Evolutionary conservation across 2,329 filamentous ascomycete species (phyloP).

Genomic region (Epicoccum nigrum): DNA sequence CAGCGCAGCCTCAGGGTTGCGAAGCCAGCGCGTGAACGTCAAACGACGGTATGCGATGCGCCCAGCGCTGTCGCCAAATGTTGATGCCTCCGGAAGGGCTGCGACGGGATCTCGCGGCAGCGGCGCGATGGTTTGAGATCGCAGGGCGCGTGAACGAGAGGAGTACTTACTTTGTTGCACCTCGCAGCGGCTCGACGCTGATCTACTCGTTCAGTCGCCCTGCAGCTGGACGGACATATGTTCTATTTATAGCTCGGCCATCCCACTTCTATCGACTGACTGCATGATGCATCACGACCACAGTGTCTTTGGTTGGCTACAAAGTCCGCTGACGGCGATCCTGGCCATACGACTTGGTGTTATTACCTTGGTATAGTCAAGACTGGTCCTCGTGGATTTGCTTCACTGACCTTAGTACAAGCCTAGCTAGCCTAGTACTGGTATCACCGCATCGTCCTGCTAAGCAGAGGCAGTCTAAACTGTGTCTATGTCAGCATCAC

Average conservation of each 20-base stretch:
- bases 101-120: neutral
- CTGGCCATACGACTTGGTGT: constrained; percentile 4
- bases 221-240: constrained; percentile 11
- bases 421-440: neutral
- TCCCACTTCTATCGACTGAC: constrained; percentile 12
- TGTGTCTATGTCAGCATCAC: no score
- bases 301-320: constrained; percentile 8
- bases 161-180: constrained; percentile 9
- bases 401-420: neutral
- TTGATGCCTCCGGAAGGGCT: neutral
- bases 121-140: constrained; percentile 4
- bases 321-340: neutral
- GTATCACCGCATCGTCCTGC: no score
- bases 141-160: constrained; percentile 8
- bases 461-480: no score
- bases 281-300: constrained; percentile 6
- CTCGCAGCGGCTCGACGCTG: constrained; percentile 12
- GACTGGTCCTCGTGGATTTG: neutral
- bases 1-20: constrained; percentile 20
- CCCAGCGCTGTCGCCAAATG: constrained; percentile 31
- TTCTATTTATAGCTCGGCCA: constrained; percentile 17
- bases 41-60: constrained; percentile 38
- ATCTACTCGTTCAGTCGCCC: constrained; percentile 15
- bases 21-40: constrained; percentile 26
- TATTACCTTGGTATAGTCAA: neutral